Evolutionary conservation across 129 eudicot genomes (phyloP).

Genomic region (Tagetes patula): DNA sequence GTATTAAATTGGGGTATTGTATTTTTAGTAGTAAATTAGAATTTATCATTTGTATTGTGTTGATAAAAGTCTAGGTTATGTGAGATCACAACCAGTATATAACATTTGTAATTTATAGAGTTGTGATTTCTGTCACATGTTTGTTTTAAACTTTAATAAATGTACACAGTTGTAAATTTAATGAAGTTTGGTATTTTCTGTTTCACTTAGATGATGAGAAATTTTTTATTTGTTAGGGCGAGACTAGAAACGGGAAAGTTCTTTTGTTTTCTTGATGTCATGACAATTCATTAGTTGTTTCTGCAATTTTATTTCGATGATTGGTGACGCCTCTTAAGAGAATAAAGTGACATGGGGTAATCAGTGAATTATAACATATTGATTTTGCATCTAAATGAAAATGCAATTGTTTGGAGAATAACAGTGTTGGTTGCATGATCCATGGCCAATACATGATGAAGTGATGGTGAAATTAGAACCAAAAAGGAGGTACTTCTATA

Average conservation of each 20-base stretch:
- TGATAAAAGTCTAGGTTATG: too few species aligned
- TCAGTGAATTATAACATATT: too few species aligned
- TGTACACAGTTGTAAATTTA: background rate
- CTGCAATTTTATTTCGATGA: constrained; percentile 38
- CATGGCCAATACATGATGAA: too few species aligned
- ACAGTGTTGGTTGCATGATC: too few species aligned
- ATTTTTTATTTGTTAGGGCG: background rate
- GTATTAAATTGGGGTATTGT: too few species aligned
- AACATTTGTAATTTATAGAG: constrained; percentile 42
- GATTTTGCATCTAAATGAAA: too few species aligned
- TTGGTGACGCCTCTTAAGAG: constrained; percentile 38
- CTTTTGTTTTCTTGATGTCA: constrained; percentile 17
- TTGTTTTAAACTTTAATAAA: background rate
- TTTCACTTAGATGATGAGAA: background rate
- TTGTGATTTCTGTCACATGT: background rate
- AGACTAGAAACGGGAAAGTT: constrained; percentile 1
- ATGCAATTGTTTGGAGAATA: too few species aligned
- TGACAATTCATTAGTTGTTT: constrained; percentile 7
- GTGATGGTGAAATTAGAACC: too few species aligned
- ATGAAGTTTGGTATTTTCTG: constrained; percentile 12
- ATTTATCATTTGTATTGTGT: too few species aligned
- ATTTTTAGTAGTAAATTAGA: too few species aligned
- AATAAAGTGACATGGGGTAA: constrained; percentile 36
- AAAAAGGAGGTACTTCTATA: too few species aligned
- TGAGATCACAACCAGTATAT: too few species aligned